A percentile compares a stretch with the other conserved stretches of the same genome.
Evolutionary conservation across 1,139 yeast genomes (phyloP).

Genomic region (Kodamaea fungicola): DNA sequence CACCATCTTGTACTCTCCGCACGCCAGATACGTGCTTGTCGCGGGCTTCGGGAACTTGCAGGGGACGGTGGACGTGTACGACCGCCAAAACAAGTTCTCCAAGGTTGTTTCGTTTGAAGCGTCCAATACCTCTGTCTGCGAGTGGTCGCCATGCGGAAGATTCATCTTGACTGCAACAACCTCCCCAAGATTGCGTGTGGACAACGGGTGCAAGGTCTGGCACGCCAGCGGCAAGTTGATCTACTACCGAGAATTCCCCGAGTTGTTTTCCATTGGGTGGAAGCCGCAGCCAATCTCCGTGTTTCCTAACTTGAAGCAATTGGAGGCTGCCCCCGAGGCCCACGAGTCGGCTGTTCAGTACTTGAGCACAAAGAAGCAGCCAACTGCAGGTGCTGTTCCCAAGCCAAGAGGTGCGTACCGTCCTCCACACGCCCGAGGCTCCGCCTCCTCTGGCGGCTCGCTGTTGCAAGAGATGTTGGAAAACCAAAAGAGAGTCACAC

Average conservation of each 20-base stretch:
- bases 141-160: constrained; percentile 99
- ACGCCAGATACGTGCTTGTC: constrained; percentile 83
- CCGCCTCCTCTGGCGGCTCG: constrained; percentile 42
- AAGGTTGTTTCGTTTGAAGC: constrained; percentile 86
- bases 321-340: constrained; percentile 61
- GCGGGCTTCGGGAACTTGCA: constrained; percentile 98
- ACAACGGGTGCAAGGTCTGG: constrained; percentile 93
- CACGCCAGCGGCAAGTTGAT: constrained; percentile 83
- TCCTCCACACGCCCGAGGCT: constrained; percentile 89
- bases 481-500: constrained; percentile 21
- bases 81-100: constrained; percentile 81
- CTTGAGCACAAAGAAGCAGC: constrained; percentile 40
- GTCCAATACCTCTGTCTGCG: constrained; percentile 89
- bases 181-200: constrained; percentile 94
- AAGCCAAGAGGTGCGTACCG: constrained; percentile 86
- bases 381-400: constrained; percentile 33
- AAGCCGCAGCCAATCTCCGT: constrained; percentile 63
- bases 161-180: constrained; percentile 94
- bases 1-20: constrained; percentile 89
- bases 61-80: constrained; percentile 94
- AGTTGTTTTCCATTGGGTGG: constrained; percentile 82
- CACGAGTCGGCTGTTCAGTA: constrained; percentile 65
- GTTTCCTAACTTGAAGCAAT: constrained; percentile 57
- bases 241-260: constrained; percentile 74
- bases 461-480: constrained; percentile 57